phyloP scores from a whole-genome alignment of 805 yeast genomes.

The Candida taoyuanica region DNA sequence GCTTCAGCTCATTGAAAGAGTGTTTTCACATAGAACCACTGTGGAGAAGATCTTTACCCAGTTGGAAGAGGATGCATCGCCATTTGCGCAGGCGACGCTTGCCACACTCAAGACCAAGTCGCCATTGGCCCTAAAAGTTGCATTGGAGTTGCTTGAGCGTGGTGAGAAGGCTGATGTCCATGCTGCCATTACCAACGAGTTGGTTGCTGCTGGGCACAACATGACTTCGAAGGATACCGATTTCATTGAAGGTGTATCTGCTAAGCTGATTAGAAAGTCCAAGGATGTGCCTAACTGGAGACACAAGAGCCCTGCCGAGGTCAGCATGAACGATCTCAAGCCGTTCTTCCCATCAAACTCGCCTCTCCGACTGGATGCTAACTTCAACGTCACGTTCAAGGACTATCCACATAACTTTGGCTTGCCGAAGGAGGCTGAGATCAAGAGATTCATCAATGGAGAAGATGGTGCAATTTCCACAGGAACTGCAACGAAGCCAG shows the following conservation, averaged over 20 bases:
- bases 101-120: slow-evolving; percentile 61
- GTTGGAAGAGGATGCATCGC: slow-evolving; percentile 48
- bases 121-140: slow-evolving; percentile 72
- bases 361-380: slow-evolving; percentile 27
- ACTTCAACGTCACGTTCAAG: slow-evolving; percentile 34
- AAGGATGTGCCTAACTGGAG: slow-evolving; percentile 46
- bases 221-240: slow-evolving; percentile 58
- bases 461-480: slow-evolving; percentile 40
- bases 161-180: slow-evolving; percentile 56
- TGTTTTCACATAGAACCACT: slow-evolving; percentile 48
- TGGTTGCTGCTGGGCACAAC: slow-evolving; percentile 73
- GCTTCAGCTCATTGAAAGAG: slow-evolving; percentile 58
- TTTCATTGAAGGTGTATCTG: slow-evolving; percentile 65
- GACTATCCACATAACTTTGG: slow-evolving; percentile 59
- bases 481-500: slow-evolving; percentile 47
- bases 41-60: slow-evolving; percentile 46
- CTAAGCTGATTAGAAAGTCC: slow-evolving; percentile 58
- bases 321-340: slow-evolving; percentile 29
- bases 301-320: slow-evolving; percentile 39
- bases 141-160: slow-evolving; percentile 60
- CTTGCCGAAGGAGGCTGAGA: slow-evolving; percentile 66
- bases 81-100: slow-evolving; percentile 59
- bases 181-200: slow-evolving; percentile 67
- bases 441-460: slow-evolving; percentile 66
- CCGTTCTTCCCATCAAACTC: slow-evolving; percentile 29